phyloP scores from a whole-genome alignment of 129 eudicot genomes.

The Chrysanthemum lavandulifolium region DNA sequence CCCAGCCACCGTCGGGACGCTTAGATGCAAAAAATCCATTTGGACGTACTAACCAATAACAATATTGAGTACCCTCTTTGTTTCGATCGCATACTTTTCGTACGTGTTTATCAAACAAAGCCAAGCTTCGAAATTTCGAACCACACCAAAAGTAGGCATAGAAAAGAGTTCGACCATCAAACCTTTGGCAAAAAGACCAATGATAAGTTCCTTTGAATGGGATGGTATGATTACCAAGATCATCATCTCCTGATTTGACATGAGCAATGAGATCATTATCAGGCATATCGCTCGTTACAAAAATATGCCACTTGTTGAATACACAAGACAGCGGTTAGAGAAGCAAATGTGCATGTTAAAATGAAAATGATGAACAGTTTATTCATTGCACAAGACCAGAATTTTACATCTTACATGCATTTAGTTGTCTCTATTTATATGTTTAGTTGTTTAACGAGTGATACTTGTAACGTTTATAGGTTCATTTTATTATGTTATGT shows the following conservation, averaged over 20 bases:
- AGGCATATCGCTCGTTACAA: background rate
- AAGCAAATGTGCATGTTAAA: background rate
- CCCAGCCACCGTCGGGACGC: background rate
- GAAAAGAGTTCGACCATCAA: conserved; percentile 14
- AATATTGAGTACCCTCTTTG: background rate
- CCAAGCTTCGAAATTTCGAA: conserved; percentile 10
- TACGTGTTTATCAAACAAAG: background rate
- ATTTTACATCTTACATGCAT: background rate
- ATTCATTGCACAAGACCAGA: too few species aligned
- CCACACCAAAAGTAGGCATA: conserved; percentile 27
- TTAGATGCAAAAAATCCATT: conserved; percentile 14
- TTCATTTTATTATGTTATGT: too few species aligned
- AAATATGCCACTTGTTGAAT: conserved; percentile 10
- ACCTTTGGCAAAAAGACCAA: conserved; percentile 20
- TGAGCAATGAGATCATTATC: conserved; percentile 5
- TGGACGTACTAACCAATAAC: conserved; percentile 15
- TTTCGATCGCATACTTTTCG: background rate
- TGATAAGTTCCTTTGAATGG: background rate
- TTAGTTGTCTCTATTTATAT: too few species aligned
- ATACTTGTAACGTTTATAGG: background rate
- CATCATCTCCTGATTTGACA: conserved; percentile 26
- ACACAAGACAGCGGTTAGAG: conserved; percentile 1
- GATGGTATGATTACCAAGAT: conserved; percentile 24
- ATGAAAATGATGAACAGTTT: background rate
- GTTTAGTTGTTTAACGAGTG: too few species aligned